Evolutionary conservation across 208 protist species (phyloP), one percentile per base, ranked within the genome.

Genomic region (Acanthamoeba lenticulata): DNA sequence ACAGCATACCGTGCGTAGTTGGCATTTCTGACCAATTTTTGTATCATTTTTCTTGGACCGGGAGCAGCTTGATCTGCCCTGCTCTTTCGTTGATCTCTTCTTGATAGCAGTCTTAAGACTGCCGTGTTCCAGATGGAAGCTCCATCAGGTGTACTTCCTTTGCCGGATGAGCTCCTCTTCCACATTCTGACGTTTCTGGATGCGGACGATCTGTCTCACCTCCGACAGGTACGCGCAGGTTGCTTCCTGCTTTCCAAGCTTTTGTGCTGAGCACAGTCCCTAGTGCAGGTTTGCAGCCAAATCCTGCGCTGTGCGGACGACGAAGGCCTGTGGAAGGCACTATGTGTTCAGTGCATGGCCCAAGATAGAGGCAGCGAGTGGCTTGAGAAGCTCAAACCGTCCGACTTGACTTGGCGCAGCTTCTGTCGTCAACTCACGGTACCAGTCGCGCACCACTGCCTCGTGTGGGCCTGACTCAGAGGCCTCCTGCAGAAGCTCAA

Each of bases 371-470:
- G 42, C 40, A 52, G n/a, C 2, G 7, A 24, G 21, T 83, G 72
- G 65, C 36, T 77, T 4, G 72, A 83, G 36, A 83, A 83, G 72
- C 29, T 83, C 72, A 83, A 52, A 34, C 3, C 72, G 72, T n/a
- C 1, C 11, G 42, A 83, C 49, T 40, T 32, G 42, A 7, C 27
- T 13, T 83, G 72, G 72, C 4, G 17, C 40, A 13, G 7, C 27
- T 47, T 83, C 4, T 83, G 49, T 21, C 34, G 72, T 5, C 72
- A 49, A 36, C 72, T 83, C 40, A n/a, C 72, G 36, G 72, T 83
- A 34, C 67, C 15, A 44, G 17, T 13, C 11, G 1, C 9, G 11
- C 40, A 45, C 2, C 11, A 9, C 7, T 81, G 32, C 69, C 40
- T 55, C 24, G n/a, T 7, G 9, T 79, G 13, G 11, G 3, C 6